phyloP scores from a whole-genome alignment of 2,329 filamentous ascomycete genomes.

The Juglanconis oblonga region DNA sequence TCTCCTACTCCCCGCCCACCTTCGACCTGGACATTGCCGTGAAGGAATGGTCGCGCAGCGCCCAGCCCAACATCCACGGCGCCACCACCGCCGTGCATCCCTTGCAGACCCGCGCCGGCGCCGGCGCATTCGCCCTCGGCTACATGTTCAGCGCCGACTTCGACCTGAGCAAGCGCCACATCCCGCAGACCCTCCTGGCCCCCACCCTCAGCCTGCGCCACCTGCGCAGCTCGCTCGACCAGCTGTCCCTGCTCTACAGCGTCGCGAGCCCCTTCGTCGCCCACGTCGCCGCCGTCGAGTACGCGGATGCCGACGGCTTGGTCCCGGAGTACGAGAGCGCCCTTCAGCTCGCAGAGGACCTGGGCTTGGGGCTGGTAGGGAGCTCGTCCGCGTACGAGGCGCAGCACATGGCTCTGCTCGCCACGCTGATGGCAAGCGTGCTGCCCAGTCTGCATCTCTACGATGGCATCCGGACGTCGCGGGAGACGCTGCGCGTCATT shows the following conservation, averaged over 20 bases:
- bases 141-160: conserved; percentile 99
- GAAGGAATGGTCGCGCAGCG: conserved; percentile 68
- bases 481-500: conserved; percentile 70
- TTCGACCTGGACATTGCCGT: conserved; percentile 87
- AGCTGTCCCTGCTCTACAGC: conserved; percentile 86
- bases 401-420: conserved; percentile 83
- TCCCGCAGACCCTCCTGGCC: conserved; percentile 87
- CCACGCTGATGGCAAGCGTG: conserved; percentile 68
- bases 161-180: conserved; percentile 82
- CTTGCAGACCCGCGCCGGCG: conserved; percentile 84
- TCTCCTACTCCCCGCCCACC: conserved; percentile 90
- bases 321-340: conserved; percentile 84
- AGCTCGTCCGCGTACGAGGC: conserved; percentile 86
- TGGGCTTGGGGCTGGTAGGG: conserved; percentile 81
- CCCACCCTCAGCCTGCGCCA: conserved; percentile 78
- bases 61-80: conserved; percentile 77
- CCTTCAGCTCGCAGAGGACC: conserved; percentile 79
- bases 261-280: conserved; percentile 91
- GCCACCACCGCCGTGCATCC: conserved; percentile 74
- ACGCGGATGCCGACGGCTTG: conserved; percentile 65
- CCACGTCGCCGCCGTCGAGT: conserved; percentile 89
- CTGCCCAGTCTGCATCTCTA: conserved; percentile 77
- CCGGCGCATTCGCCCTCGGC: conserved; percentile 85
- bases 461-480: conserved; percentile 70
- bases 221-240: conserved; percentile 81